Base-by-base conservation (phyloP, 768 basidiomycete genomes). In the Mycena belliarum region DNA sequence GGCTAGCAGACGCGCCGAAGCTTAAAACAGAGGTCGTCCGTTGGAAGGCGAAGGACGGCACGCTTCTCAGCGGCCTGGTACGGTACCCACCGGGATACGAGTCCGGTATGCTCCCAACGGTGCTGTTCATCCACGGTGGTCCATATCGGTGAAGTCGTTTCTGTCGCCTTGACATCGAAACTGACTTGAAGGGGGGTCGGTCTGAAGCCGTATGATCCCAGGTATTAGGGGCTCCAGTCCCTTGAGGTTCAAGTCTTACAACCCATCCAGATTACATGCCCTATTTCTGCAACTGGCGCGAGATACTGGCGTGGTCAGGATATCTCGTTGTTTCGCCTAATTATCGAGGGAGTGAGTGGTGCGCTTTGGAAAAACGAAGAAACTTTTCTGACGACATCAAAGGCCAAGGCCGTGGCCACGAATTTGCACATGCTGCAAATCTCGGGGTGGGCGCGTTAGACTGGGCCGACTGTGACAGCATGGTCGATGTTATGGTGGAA, bases 281-380 rank as follows among this genome's bases (percentile, higher is more conserved):
- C 24, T 74, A 75, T 45, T 73, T 72, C 57, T 72, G 73, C 59
- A 72, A 72, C 56, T 75, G 74, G 74, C 67, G 74, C 12, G 74
- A 75, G 42, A 55, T 72, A 35, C 61, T 72, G 18, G 71, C 73
- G 6, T 70, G 66, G 51, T 68, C 70, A 12, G 74, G 74, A 29
- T 75, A 72, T 55, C 64, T 75, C 16, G 71, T 72, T 0, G 65
- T 75, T 28, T 75, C 71, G 11, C 73, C 74, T 11, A 75, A 75
- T 49, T 75, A 75, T 50, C 67, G 72, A 55, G 73, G 73, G 24
- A 73, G 72, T 70, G 41, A 68, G 72, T 64, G 8, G 4, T 7
- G 15, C 9, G 8, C 16, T 45, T 16, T 6, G 32, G 37, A 32
- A 38, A 28, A 21, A 32, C 20, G 4, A 25, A 4, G 37, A 50